Conservation (phyloP, 805 yeast species). For the Lachancea mirantina region DNA sequence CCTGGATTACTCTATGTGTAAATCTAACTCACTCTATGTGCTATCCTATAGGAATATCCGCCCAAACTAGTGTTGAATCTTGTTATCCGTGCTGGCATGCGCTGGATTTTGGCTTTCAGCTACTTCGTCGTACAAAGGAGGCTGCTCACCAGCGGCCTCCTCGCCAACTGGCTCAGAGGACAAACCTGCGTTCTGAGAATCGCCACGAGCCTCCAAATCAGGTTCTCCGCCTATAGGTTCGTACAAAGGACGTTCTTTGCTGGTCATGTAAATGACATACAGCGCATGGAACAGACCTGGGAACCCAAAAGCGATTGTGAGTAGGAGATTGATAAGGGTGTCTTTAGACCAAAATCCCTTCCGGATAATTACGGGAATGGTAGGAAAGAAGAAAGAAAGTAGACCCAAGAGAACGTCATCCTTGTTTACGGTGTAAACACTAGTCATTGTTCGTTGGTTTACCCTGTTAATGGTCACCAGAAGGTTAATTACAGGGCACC, state of each 20-base stretch:
- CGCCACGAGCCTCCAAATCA: constrained; percentile 5
- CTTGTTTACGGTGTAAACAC: constrained; percentile 16
- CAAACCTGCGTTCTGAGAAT: not conserved
- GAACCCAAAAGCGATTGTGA: constrained; percentile 18
- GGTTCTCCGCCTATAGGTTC: not conserved
- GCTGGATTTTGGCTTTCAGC: constrained; percentile 8
- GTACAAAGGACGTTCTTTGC: constrained; percentile 14
- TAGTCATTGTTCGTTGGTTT: not conserved
- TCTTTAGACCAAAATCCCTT: constrained; percentile 20
- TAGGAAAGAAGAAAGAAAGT: constrained; percentile 20
- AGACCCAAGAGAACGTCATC: constrained; percentile 18
- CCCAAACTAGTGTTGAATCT: constrained; percentile 14
- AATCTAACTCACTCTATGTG: too few species aligned
- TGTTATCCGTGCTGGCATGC: constrained; percentile 15
- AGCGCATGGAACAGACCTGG: constrained; percentile 24
- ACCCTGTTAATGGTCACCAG: too few species aligned
- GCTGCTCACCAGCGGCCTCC: constrained; percentile 1
- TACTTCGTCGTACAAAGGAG: constrained; percentile 19
- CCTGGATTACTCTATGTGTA: not conserved
- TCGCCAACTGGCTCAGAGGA: not conserved
- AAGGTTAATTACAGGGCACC: too few species aligned
- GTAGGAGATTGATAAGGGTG: constrained; percentile 15
- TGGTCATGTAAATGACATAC: constrained; percentile 22
- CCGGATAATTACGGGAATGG: constrained; percentile 19
- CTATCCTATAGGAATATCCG: too few species aligned